Percentiles rank a stretch among this genome's conserved stretches.
Evolutionary conservation across 2,329 filamentous ascomycete genomes (phyloP).

Genomic region (Aureobasidium sp.): DNA sequence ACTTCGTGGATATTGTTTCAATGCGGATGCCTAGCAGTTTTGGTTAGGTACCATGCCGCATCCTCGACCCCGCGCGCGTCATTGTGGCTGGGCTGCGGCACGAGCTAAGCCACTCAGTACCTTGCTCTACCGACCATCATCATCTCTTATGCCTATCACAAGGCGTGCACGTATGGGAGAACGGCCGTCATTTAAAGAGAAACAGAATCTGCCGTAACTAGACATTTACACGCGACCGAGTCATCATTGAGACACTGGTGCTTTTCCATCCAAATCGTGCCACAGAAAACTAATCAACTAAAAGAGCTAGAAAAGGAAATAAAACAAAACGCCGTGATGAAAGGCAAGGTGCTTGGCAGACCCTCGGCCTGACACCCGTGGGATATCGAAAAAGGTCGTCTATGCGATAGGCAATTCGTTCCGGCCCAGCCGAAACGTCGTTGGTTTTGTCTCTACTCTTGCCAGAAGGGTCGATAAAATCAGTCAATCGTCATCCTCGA

Average conservation of each 20-base stretch:
- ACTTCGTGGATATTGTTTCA: background rate
- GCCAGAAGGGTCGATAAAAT: background rate
- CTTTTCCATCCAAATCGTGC: background rate
- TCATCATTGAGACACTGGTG: background rate
- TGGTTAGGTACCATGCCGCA: background rate
- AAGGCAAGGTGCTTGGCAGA: background rate
- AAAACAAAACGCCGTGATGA: conserved; percentile 5
- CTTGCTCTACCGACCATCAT: background rate
- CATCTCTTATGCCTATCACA: background rate
- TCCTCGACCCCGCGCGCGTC: background rate
- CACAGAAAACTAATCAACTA: background rate
- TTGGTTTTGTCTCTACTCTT: background rate
- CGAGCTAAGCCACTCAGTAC: background rate
- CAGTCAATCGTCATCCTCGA: conserved; percentile 44
- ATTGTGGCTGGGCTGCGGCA: background rate
- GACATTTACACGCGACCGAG: background rate
- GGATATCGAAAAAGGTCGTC: conserved; percentile 12
- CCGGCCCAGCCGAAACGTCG: conserved; percentile 13
- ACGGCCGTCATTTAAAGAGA: background rate
- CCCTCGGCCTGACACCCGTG: conserved; percentile 9
- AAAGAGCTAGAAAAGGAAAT: background rate
- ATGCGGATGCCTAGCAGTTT: background rate
- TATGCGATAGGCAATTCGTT: background rate
- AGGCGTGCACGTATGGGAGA: background rate
- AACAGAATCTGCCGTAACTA: background rate